phyloP scores from a whole-genome alignment of 2,329 filamentous ascomycete genomes.

The Fusarium sp. region DNA sequence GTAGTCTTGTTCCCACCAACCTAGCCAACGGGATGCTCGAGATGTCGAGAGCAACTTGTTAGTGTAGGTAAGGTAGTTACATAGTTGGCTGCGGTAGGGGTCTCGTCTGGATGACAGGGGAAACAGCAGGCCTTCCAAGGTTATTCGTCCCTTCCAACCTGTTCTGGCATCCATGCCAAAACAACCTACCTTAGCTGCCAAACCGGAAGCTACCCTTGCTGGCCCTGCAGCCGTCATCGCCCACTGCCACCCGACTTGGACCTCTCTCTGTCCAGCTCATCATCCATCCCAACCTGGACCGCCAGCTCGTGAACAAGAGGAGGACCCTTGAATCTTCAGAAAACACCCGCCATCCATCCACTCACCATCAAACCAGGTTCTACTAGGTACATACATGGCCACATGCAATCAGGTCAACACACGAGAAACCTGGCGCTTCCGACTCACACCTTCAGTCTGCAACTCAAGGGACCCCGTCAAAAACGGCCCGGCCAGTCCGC shows the following conservation, averaged over 20 bases:
- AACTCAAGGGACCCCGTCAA: not conserved
- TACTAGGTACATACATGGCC: not conserved
- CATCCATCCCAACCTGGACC: not conserved
- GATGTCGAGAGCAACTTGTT: not conserved
- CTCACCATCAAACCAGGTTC: not conserved
- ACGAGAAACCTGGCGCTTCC: not conserved
- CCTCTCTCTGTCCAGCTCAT: not conserved
- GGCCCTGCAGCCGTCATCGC: constrained; percentile 33
- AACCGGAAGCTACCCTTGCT: constrained; percentile 37
- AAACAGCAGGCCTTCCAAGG: not conserved
- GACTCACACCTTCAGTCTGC: not conserved
- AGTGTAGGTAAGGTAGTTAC: not conserved
- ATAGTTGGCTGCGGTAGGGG: not conserved
- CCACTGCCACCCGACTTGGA: constrained; percentile 34
- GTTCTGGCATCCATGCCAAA: not conserved
- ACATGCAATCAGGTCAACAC: no score
- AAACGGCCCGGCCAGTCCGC: constrained; percentile 9
- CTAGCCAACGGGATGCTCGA: not conserved
- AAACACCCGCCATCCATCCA: constrained; percentile 22
- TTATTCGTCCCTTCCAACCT: constrained; percentile 13
- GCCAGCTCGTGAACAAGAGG: constrained; percentile 29
- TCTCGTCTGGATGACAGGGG: no score
- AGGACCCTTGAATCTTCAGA: constrained; percentile 10
- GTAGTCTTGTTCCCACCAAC: no score
- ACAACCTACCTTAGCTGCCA: constrained; percentile 26